Evolutionary conservation across 1,139 yeast genomes (phyloP), one percentile per base, ranked within the genome.

Genomic region (Suhomyces wounanorum): DNA sequence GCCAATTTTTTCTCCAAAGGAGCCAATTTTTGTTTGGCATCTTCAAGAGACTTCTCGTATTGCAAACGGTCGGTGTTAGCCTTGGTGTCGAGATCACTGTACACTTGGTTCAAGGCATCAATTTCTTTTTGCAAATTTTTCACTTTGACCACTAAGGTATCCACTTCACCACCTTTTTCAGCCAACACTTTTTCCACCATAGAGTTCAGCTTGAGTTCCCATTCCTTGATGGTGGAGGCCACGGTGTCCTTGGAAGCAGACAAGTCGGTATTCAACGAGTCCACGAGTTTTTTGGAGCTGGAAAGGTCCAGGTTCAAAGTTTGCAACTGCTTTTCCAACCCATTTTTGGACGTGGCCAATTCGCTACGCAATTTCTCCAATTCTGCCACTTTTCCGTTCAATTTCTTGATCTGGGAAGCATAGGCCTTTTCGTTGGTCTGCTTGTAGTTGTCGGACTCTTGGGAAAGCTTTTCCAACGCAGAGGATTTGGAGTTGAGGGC

Each of bases 171-270:
- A 49, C 70, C 74, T 51, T 67, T 63, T n/a, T 60, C 59, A 2
- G 66, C 65, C 13, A 67, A 59, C 39, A 69, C 52, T 37, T 55
- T 59, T 53, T 73, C 77, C 46, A 73, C 60, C 50, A 66, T 65
- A 13, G 54, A 50, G 51, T 69, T 72, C 54, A 70, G 62, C 43
- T 66, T 65, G 56, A 63, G 65, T 10, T 68, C 65, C 52, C 63
- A 67, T 16, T 66, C 61, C 41, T 59, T 54, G 40, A 64, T 66
- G 39, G 63, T 44, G 35, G 59, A 48, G n/a, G 52, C 54, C 40
- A 52, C 55, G 40, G 61, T 65, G 5, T 49, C 47, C 17, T 35
- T 52, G 3, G 48, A 44, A 3, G 44, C 36, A 38, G 51, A 45
- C 43, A 64, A 53, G 6, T 51, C 39, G 8, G 25, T 14, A 14